phyloP scores from a whole-genome alignment of 495 filamentous ascomycete species.

The Tuber umbilicatum region DNA sequence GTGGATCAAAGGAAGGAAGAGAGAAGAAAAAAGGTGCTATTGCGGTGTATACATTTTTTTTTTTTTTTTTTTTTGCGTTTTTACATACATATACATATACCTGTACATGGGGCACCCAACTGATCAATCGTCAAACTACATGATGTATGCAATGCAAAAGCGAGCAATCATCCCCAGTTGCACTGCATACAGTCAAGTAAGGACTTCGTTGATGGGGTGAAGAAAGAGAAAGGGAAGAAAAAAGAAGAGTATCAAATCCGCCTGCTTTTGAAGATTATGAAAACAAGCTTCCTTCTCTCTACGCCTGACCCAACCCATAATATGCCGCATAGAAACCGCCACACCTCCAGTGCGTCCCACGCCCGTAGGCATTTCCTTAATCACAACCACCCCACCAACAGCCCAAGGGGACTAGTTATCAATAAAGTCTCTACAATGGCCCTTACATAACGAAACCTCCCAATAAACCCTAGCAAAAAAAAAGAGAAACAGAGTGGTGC shows the following conservation, averaged over 20 bases:
- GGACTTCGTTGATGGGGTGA: background rate
- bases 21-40: background rate
- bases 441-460: conserved; percentile 18
- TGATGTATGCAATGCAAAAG: background rate
- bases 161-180: background rate
- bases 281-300: conserved; percentile 9
- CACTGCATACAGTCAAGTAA: background rate
- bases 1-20: background rate
- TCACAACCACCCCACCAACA: conserved; percentile 8
- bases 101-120: background rate
- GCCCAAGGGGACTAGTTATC: background rate
- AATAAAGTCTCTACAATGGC: background rate
- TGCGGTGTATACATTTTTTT: background rate
- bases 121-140: background rate
- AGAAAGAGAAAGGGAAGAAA: conserved; percentile 8
- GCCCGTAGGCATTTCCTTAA: background rate
- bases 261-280: conserved; percentile 6
- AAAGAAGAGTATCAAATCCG: background rate
- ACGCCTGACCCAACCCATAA: background rate
- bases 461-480: conserved; percentile 9
- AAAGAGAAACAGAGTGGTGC: conserved; percentile 5
- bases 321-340: background rate
- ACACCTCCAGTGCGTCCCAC: background rate
- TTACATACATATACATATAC: background rate
- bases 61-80: background rate